phyloP scores from a whole-genome alignment of 2,329 filamentous ascomycete species.

The Fusarium tricinctum region DNA sequence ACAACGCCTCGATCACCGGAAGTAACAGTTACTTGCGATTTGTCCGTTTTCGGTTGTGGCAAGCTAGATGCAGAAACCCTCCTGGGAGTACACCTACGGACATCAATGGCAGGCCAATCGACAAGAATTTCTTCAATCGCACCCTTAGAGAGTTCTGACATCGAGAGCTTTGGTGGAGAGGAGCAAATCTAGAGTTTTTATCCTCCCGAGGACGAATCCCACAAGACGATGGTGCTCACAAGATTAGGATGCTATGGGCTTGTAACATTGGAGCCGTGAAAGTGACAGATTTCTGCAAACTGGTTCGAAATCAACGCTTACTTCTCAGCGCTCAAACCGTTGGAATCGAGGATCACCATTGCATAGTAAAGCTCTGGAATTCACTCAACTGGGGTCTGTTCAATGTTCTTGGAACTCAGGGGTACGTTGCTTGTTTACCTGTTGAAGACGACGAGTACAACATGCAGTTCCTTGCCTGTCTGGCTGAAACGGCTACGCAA shows the following conservation, averaged over 20 bases:
- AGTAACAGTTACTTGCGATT: not conserved
- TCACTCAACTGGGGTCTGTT: not conserved
- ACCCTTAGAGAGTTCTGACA: constrained; percentile 8
- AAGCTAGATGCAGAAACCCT: not conserved
- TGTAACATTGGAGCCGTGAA: not conserved
- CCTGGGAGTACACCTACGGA: not conserved
- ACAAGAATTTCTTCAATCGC: not conserved
- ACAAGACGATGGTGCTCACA: accelerated
- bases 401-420: constrained; percentile 1
- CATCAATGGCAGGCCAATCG: not conserved
- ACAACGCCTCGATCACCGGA: not conserved
- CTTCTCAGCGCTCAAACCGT: not conserved
- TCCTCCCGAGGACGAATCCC: not conserved
- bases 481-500: not conserved
- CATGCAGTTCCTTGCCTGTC: not conserved
- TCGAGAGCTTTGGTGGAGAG: not conserved
- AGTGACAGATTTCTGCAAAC: accelerated
- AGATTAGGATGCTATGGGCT: not conserved
- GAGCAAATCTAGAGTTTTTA: not conserved
- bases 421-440: not conserved
- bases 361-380: too few species aligned
- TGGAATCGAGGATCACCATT: not conserved
- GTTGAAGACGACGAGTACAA: not conserved
- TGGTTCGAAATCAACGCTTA: not conserved
- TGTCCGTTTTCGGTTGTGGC: not conserved